Percentiles rank a stretch among this genome's conserved stretches.
phyloP scores from a whole-genome alignment of 2,329 filamentous ascomycete species.

The Sporothrix brunneoviolacea region DNA sequence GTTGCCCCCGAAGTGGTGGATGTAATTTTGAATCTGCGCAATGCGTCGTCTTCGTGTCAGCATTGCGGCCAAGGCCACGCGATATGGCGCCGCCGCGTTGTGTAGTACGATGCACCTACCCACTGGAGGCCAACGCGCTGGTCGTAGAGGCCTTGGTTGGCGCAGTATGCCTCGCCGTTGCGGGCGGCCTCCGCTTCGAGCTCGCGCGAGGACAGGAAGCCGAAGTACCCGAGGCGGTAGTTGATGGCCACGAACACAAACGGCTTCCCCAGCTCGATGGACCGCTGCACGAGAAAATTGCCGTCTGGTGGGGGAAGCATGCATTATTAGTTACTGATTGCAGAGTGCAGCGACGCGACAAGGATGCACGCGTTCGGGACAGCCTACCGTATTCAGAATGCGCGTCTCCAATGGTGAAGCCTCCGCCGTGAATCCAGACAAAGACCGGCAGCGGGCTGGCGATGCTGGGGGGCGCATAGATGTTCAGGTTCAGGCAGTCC shows the following conservation, averaged over 20 bases:
- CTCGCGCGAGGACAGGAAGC: neutral
- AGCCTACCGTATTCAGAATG: neutral
- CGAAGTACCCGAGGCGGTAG: neutral
- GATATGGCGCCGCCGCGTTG: too few relatives aligned
- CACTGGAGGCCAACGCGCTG: constrained; percentile 38
- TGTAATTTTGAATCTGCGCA: constrained; percentile 31
- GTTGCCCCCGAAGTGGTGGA: constrained; percentile 38
- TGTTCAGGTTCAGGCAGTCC: neutral
- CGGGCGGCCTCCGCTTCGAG: neutral
- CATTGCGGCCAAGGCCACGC: too few relatives aligned
- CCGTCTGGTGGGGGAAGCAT: too few relatives aligned
- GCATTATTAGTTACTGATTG: too few relatives aligned
- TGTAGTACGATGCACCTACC: too few relatives aligned
- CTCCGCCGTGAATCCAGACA: constrained; percentile 2
- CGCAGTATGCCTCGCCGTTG: neutral
- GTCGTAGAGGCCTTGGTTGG: constrained; percentile 32
- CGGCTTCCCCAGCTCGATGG: neutral
- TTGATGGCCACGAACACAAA: neutral
- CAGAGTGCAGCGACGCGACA: too few relatives aligned
- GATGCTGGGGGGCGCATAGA: neutral
- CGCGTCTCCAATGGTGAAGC: neutral
- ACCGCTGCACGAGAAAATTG: neutral
- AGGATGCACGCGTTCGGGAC: too few relatives aligned
- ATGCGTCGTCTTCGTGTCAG: neutral
- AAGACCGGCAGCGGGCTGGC: neutral